Conservation (phyloP, 306 rosid species). For the Dalbergia oliveri region DNA sequence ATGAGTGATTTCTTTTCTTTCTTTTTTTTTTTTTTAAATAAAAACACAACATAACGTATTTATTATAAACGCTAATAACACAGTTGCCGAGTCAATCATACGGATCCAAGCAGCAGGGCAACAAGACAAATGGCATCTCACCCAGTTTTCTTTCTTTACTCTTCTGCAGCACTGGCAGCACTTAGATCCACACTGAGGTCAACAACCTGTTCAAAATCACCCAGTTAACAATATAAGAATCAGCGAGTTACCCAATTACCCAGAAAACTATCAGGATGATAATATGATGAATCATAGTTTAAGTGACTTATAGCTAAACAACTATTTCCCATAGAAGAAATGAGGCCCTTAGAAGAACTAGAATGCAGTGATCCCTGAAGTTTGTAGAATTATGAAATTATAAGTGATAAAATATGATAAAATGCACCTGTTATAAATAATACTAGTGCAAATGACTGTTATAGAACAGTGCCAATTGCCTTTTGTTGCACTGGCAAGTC, state of each 20-base stretch:
- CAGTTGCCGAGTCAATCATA: conserved; percentile 21
- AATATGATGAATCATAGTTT: conserved; percentile 6
- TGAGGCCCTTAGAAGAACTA: not conserved
- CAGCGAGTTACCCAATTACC: conserved; percentile 15
- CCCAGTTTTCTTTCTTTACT: conserved; percentile 52
- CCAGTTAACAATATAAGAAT: conserved; percentile 19
- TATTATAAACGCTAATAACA: conserved; percentile 49
- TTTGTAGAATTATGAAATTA: conserved; percentile 1
- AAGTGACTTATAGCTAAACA: conserved; percentile 15
- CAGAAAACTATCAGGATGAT: conserved; percentile 22
- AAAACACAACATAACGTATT: conserved; percentile 26
- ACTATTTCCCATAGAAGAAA: conserved; percentile 6
- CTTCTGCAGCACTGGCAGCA: conserved; percentile 98
- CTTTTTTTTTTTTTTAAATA: not conserved
- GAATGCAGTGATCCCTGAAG: not conserved
- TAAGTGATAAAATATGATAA: not conserved
- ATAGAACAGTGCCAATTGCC: conserved; percentile 5
- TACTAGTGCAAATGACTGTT: not conserved
- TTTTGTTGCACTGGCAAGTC: conserved; percentile 20
- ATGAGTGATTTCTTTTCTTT: not conserved
- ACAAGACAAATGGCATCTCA: conserved; percentile 29
- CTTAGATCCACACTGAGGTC: conserved; percentile 96
- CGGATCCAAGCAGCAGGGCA: conserved; percentile 38
- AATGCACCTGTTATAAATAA: not conserved
- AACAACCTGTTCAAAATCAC: conserved; percentile 64